Conservation (phyloP, 1,139 yeast genomes). For the Candida tetrigidarum region DNA sequence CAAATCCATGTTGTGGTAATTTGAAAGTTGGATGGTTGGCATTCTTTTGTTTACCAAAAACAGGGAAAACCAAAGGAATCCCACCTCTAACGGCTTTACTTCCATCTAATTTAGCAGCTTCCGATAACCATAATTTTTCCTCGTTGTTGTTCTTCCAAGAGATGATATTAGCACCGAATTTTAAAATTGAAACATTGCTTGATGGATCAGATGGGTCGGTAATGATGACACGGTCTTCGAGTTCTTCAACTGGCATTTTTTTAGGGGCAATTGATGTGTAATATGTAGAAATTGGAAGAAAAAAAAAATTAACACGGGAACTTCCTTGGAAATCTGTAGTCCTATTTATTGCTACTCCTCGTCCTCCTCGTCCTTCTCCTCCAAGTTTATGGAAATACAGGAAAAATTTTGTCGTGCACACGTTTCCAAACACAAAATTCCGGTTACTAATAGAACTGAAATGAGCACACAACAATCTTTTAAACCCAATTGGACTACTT, state of each 20-base stretch:
- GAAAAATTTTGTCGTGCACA: not conserved
- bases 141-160: constrained; percentile 74
- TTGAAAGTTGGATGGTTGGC: constrained; percentile 39
- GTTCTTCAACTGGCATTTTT: constrained; percentile 63
- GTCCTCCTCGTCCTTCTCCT: no score
- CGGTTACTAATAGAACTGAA: not conserved
- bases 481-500: no score
- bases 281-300: not conserved
- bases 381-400: no score
- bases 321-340: not conserved
- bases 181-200: constrained; percentile 67
- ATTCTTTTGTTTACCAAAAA: constrained; percentile 73
- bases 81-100: constrained; percentile 96
- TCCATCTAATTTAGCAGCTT: constrained; percentile 86
- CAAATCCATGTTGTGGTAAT: constrained; percentile 97
- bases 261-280: not conserved
- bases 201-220: constrained; percentile 56
- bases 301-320: not conserved
- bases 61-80: constrained; percentile 93
- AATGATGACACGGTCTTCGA: constrained; percentile 63
- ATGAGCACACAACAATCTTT: no score
- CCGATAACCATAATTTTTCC: constrained; percentile 70
- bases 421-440: not conserved
- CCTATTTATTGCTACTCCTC: constrained; percentile 4
- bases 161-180: constrained; percentile 85